Base-by-base conservation (phyloP, 495 filamentous ascomycete species). In the Aspergillus biplanus region DNA sequence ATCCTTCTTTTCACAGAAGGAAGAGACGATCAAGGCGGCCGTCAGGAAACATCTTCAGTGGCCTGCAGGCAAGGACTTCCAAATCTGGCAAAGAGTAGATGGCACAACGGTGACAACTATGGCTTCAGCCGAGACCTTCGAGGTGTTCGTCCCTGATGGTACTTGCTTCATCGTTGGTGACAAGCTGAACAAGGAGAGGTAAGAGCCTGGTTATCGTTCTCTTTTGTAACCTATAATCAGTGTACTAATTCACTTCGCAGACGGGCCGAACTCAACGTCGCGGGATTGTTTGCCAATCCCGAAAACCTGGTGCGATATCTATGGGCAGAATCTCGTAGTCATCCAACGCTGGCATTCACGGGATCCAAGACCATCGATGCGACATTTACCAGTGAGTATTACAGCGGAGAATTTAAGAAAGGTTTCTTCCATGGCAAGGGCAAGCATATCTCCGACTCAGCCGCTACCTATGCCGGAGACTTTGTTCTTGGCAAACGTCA, bases 381-480 rank as follows among this genome's bases (percentile, higher is more conserved):
- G 18, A 80, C 78, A 11, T 84, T 84, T 69, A 80, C 75, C 33
- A 67, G 65, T 27, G 75, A 80, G 34, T 86, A 78, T 67, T 81
- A 80, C 63, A 82, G 78, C 56, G 81, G 77, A 46, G 71, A 81
- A 5, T 74, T 81, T 65, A 62, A 71, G n/a, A 81, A 83, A 58
- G 83, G 83, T 18, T 75, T 78, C 67, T 77, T 75, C 64, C 83
- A 85, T 60, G 83, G 83, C 31, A 70, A 68, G 33, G 83, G 86
- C 54, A 84, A 76, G 44, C 81, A 82, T 66, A 79, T 87, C 52
- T 79, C 82, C 21, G 75, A 79, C 58, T 80, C 75, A 33, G 86
- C 83, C 58, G 82, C 84, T 44, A 75, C 75, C 15, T 89, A 89
- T 71, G 72, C 67, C 6, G 87, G 87, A 21, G 67, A 78, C 35